Conservation (phyloP, 2,329 filamentous ascomycete species). For the Diaporthe amygdali region DNA sequence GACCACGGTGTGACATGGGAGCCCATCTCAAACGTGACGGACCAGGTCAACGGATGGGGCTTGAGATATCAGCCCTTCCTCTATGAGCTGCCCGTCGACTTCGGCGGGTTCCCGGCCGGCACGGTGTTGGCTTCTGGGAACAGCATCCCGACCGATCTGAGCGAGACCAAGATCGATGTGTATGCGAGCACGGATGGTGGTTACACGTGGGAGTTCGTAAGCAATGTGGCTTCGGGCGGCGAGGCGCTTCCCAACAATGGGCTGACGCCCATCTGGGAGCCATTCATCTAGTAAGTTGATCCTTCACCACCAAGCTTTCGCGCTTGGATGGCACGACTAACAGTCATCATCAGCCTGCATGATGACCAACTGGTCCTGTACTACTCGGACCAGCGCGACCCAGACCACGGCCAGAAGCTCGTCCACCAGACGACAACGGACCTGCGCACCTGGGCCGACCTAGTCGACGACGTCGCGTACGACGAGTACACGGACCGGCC, state of each 20-base stretch:
- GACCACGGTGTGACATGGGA: conserved; percentile 66
- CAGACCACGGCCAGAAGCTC: conserved; percentile 71
- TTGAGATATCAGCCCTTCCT: conserved; percentile 74
- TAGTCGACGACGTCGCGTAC: conserved; percentile 68
- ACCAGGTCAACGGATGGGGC: conserved; percentile 68
- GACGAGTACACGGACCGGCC: conserved; percentile 67
- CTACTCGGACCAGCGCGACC: conserved; percentile 74
- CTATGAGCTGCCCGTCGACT: conserved; percentile 62
- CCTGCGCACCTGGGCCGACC: conserved; percentile 61
- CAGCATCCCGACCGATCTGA: conserved; percentile 61
- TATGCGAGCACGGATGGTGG: conserved; percentile 69
- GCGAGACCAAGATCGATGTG: conserved; percentile 69
- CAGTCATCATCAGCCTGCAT: conserved; percentile 40
- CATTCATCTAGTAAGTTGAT: conserved; percentile 57
- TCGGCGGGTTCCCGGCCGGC: conserved; percentile 64
- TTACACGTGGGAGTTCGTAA: conserved; percentile 70
- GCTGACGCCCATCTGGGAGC: conserved; percentile 74
- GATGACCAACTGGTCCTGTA: conserved; percentile 67
- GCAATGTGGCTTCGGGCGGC: conserved; percentile 68
- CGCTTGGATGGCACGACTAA: background rate
- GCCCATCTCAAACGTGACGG: conserved; percentile 66
- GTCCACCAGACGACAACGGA: conserved; percentile 67
- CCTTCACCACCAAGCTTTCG: background rate
- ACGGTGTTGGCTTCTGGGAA: conserved; percentile 69
- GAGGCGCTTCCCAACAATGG: conserved; percentile 67